Evolutionary conservation across 257 asterid genomes (phyloP), one percentile per base, ranked within the genome.

Genomic region (Petrea volubilis): DNA sequence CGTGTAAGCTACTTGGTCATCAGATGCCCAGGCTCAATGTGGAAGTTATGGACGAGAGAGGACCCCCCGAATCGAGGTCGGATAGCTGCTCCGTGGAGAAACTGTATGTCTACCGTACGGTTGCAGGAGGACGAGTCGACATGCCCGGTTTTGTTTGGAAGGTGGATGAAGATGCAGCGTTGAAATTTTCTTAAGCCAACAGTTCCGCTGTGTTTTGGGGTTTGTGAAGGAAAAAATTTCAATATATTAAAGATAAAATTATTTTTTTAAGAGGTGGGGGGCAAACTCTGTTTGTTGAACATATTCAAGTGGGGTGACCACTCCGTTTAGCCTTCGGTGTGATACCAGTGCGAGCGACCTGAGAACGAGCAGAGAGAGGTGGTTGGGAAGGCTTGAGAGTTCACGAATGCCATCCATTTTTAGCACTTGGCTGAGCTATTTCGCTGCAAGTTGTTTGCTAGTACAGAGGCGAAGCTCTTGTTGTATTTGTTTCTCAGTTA

Each of bases 31-130:
- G 83, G 84, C 86, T 90, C 21, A 92, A 92, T 27, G 97, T 92
- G 2, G 98, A 92, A 72, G 98, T 92, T 14, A 92, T 92, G 15
- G 96, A 92, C 44, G 98, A 92, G 86, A 81, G 93, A 60, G 97
- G 93, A 12, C 82, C 82, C 36, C 97, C 93, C 0, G 80, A 75
- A 49, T 81, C 88, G 13, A 81, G 91, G 79, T 87, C 96, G 0
- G 91, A 90, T 2, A 79, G 66, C 70, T 78, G 85, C 47, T 90
- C 86, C 3, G 98, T 92, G 1, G 96, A 92, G 80, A 90, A 84
- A 76, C 87, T 90, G 20, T 92, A 92, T 47, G 49, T 92, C 49
- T 92, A 92, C 67, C 83, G 98, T 6, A 77, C 96, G 0, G 91
- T 92, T 36, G 83, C 89, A 1, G 98, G 96, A 13, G 77, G 75